Evolutionary conservation across 2,329 filamentous ascomycete genomes (phyloP), one percentile per base, ranked within the genome.

Genomic region (Colletotrichum euphorbiae): DNA sequence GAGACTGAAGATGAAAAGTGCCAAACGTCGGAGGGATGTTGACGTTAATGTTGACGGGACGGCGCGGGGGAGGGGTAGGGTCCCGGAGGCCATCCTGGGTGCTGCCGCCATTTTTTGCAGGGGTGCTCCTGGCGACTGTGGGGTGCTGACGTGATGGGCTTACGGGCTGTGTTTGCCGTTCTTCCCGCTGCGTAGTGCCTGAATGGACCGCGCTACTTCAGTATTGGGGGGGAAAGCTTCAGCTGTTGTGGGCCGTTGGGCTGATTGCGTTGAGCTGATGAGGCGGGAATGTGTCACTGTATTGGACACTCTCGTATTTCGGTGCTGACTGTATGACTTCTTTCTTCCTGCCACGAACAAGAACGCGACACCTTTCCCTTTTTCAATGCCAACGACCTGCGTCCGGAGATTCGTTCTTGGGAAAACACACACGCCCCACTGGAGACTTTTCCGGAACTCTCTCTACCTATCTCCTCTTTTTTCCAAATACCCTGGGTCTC

Each of bases 211-310:
- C 61, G n/a, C n/a, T n/a, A n/a, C n/a, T n/a, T n/a, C n/a, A n/a
- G n/a, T 68, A 60, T 55, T 65, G 54, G 54, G 65, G 12, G 21
- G 9, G 62, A 42, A 15, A 40, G 54, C 46, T 12, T 36, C 24
- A 65, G 54, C 61, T 65, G 63, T 33, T 56, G 59, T 56, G 60
- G 62, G 59, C 38, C 63, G 58, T 57, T 55, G 42, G 50, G 57
- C 57, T 31, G 40, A 52, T 28, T 6, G 24, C 24, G 24, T 28
- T 28, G 38, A 17, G 28, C 38, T 13, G 46, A 31, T 52, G 28
- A 31, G 21, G 28, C 48, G 24, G 9, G 36, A 38, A 38, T 38
- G 33, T 43, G 51, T 24, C 51, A 54, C 38, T 17, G 45, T 33
- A 38, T 31, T 13, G 33, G 8, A 9, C 33, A 38, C 9, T 38